phyloP scores from a whole-genome alignment of 371 early-diverging fungal species.

The Mucor velutinosus region DNA sequence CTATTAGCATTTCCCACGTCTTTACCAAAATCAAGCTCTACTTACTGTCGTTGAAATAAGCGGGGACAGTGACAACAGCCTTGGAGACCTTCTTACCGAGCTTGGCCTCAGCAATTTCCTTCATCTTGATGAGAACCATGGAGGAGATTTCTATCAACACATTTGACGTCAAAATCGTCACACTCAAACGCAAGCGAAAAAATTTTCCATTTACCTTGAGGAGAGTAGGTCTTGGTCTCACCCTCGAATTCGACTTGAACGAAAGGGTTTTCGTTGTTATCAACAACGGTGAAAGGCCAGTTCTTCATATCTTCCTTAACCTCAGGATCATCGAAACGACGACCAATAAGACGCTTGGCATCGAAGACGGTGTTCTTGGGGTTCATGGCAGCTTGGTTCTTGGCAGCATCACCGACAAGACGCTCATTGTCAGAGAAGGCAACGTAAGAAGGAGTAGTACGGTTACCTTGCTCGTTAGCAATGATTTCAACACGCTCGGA shows the following conservation, averaged over 20 bases:
- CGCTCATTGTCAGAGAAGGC: conserved; percentile 86
- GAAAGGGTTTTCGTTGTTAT: conserved; percentile 72
- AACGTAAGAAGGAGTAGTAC: conserved; percentile 92
- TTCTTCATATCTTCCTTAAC: conserved; percentile 91
- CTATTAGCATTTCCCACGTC: conserved; percentile 29
- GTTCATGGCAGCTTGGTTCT: conserved; percentile 85
- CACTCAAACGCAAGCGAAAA: neutral
- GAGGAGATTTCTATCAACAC: conserved; percentile 73
- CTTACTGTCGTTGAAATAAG: conserved; percentile 70
- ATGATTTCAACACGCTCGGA: conserved; percentile 76
- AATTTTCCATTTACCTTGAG: conserved; percentile 58
- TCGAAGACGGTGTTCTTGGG: conserved; percentile 91
- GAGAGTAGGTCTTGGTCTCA: conserved; percentile 82
- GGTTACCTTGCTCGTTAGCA: conserved; percentile 91
- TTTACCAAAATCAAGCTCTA: neutral
- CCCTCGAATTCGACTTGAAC: conserved; percentile 82
- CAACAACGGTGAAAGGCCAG: conserved; percentile 85
- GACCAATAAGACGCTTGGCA: conserved; percentile 96
- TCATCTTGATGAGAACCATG: conserved; percentile 92
- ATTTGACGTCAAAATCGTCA: conserved; percentile 3
- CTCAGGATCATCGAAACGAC: conserved; percentile 87
- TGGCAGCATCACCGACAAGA: conserved; percentile 89
- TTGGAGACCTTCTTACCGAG: conserved; percentile 81
- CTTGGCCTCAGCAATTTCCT: conserved; percentile 88
- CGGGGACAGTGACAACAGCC: conserved; percentile 96